Evolutionary conservation across 176 grass and related monocot genomes (phyloP).

Genomic region (Zea luxurians): DNA sequence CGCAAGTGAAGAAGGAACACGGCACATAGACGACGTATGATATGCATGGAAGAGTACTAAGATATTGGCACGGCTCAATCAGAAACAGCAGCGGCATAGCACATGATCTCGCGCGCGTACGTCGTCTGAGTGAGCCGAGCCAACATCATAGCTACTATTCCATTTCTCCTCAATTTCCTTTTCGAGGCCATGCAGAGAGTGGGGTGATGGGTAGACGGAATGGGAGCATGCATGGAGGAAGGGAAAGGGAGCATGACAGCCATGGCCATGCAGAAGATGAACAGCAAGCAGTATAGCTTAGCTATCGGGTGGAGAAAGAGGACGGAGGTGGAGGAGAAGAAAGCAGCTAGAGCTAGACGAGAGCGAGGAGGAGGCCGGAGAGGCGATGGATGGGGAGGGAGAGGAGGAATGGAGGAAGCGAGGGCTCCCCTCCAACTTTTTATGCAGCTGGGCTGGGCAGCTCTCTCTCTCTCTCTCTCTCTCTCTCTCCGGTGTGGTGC

Average conservation of each 20-base stretch:
- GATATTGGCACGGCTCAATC: conserved; percentile 99
- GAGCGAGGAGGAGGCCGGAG: not conserved
- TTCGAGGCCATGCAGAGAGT: conserved; percentile 6
- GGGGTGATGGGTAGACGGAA: not conserved
- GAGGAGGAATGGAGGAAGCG: conserved; percentile 3
- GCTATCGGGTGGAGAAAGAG: not conserved
- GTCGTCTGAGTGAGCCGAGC: conserved; percentile 80
- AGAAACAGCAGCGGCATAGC: conserved; percentile 27
- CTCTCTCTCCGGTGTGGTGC: not conserved
- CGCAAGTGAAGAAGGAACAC: not conserved
- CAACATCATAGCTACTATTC: conserved; percentile 79
- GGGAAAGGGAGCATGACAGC: not conserved
- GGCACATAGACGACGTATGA: not conserved
- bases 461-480: no score
- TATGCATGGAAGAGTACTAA: conserved; percentile 72
- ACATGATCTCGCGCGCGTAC: not conserved
- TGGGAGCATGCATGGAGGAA: not conserved
- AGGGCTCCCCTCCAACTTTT: conserved; percentile 44
- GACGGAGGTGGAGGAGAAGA: not conserved
- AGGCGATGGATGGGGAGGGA: not conserved
- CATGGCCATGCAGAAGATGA: not conserved
- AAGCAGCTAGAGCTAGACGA: not conserved
- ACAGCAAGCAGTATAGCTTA: not conserved
- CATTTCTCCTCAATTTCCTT: conserved; percentile 18
- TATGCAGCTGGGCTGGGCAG: conserved; percentile 26